Percentiles rank a stretch among this genome's conserved stretches.
Evolutionary conservation across 2,329 filamentous ascomycete species (phyloP).

Genomic region (Colletotrichum limetticola): DNA sequence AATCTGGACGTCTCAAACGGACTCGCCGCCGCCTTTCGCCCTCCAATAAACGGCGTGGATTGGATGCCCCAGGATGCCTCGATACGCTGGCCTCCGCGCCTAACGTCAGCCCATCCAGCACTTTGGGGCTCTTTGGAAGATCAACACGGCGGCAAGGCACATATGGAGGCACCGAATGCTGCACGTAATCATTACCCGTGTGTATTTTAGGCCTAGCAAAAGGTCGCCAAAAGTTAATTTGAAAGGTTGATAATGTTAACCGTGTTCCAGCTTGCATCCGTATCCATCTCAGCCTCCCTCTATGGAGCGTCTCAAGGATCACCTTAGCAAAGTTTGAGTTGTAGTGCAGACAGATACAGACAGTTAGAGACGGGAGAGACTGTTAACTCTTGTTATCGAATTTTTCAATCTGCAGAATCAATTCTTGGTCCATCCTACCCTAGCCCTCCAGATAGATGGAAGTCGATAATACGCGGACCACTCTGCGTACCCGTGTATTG

Average conservation of each 20-base stretch:
- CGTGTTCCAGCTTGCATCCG: neutral
- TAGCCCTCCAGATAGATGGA: neutral
- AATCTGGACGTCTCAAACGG: conserved; percentile 10
- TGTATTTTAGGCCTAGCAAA: conserved; percentile 3
- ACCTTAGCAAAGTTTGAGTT: no score
- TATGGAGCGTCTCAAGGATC: neutral
- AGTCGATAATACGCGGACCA: neutral
- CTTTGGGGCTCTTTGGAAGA: neutral
- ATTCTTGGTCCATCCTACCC: neutral
- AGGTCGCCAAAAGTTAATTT: neutral
- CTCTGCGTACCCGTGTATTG: neutral
- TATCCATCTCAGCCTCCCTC: neutral
- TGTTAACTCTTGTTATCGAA: neutral
- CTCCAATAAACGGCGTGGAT: neutral
- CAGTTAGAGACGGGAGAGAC: neutral
- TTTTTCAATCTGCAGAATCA: neutral
- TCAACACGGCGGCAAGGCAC: conserved; percentile 1
- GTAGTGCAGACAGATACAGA: neutral
- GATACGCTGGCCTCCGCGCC: conserved; percentile 24
- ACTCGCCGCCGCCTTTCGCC: neutral
- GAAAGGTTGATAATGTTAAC: neutral
- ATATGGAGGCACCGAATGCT: conserved; percentile 3
- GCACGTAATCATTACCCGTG: conserved; percentile 18
- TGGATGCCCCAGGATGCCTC: conserved; percentile 10
- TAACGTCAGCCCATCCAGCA: conserved; percentile 22